Conservation (phyloP, 768 basidiomycete genomes). For the Hericium coralloides region DNA sequence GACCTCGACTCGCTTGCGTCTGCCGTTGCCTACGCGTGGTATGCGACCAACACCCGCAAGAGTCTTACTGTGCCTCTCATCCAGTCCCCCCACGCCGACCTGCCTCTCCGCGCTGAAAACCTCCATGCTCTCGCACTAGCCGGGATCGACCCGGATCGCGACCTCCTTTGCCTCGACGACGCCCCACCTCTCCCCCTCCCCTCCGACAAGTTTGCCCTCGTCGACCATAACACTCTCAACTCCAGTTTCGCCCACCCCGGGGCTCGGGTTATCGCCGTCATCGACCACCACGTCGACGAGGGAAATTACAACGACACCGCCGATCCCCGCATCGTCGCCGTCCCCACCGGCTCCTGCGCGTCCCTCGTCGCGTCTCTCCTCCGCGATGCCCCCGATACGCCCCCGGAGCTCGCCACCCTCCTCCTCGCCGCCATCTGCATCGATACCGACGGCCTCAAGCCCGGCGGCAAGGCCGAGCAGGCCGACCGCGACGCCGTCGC, state of each 20-base stretch:
- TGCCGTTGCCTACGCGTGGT: slow-evolving; percentile 77
- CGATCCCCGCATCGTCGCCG: slow-evolving; percentile 54
- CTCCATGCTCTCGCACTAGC: slow-evolving; percentile 60
- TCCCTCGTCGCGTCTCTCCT: slow-evolving; percentile 45
- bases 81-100: slow-evolving; percentile 57
- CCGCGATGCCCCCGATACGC: slow-evolving; percentile 9
- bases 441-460: slow-evolving; percentile 76
- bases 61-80: slow-evolving; percentile 60
- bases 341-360: slow-evolving; percentile 71
- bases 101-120: slow-evolving; percentile 84
- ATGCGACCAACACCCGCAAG: slow-evolving; percentile 37
- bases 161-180: slow-evolving; percentile 47
- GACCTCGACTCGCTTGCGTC: slow-evolving; percentile 89
- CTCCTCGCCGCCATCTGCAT: slow-evolving; percentile 66
- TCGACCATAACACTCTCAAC: slow-evolving; percentile 81
- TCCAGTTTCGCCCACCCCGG: slow-evolving; percentile 25
- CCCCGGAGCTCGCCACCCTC: slow-evolving; percentile 12
- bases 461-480: slow-evolving; percentile 65
- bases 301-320: slow-evolving; percentile 44
- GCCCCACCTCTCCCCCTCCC: slow-evolving; percentile 42
- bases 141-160: slow-evolving; percentile 40
- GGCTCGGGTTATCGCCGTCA: slow-evolving; percentile 52
- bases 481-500: slow-evolving; percentile 56
- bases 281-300: slow-evolving; percentile 95
- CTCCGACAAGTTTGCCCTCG: slow-evolving; percentile 57